Evolutionary conservation across 441 rosid species (phyloP), one percentile per base, ranked within the genome.

Genomic region (Manihot esculenta): DNA sequence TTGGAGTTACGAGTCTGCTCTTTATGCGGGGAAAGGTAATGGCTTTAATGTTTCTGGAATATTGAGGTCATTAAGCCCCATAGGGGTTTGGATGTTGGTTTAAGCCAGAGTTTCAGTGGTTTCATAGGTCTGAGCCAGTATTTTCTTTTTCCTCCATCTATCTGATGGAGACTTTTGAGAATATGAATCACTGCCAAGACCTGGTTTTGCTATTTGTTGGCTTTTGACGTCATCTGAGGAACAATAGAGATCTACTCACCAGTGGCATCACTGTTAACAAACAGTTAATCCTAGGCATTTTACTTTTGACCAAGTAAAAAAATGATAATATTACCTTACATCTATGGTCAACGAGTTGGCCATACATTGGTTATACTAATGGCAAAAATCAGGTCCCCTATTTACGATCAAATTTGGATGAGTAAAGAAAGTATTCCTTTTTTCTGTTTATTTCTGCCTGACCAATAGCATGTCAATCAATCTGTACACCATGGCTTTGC

Each of bases 11-110:
- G 13, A 58, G 33, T 9, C 18, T 60, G n/a, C 26, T 13, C 0
- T 20, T 53, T 35, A 10, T 18, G 9, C 18, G 18, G 44, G 45
- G 24, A 35, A 35, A 33, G 21, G 10, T 66, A 23, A 35, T 4
- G 23, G 14, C n/a, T 66, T 49, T 51, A 0, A 7, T 26, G 23
- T 64, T 64, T 64, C 38, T 64, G 35, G 41, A 64, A 64, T 64
- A 21, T 35, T 51, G 20, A 53, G 61, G 8, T 35, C 18, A 56
- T 49, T 49, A 24, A 23, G 35, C 54, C 15, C 33, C 15, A 35
- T 24, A 38, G 21, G 17, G 54, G 13, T n/a, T 64, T 26, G 8
- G 38, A 64, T 9, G 45, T 24, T 47, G 2, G 13, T 44, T 35
- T 30, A 5, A 9, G 11, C 48, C 35, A 21, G 27, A 9, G 10